phyloP scores from a whole-genome alignment of 2,329 filamentous ascomycete species.

The Fusarium oxysporum region DNA sequence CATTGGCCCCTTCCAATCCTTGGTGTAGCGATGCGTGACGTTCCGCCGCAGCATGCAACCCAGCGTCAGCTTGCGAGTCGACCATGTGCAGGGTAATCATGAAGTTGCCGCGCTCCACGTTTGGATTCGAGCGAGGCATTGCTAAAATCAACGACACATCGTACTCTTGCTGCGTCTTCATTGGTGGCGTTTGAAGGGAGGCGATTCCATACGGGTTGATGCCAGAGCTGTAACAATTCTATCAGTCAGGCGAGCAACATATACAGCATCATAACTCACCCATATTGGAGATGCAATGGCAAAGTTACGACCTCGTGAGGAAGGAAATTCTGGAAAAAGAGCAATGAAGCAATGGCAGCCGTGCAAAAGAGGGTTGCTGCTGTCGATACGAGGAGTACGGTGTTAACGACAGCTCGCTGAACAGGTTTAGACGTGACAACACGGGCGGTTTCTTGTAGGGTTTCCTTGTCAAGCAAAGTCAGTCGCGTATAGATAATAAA shows the following conservation, averaged over 20 bases:
- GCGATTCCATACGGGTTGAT: constrained; percentile 65
- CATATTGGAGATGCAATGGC: constrained; percentile 69
- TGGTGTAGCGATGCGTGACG: constrained; percentile 47
- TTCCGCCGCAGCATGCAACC: constrained; percentile 44
- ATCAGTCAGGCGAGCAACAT: constrained; percentile 19
- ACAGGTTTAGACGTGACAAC: constrained; percentile 62
- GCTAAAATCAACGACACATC: constrained; percentile 81
- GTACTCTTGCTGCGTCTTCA: constrained; percentile 82
- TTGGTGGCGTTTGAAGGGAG: constrained; percentile 58
- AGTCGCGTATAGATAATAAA: background rate
- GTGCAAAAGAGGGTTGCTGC: constrained; percentile 60
- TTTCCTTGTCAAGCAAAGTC: constrained; percentile 45
- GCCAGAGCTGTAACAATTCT: constrained; percentile 54
- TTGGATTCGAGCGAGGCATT: constrained; percentile 81
- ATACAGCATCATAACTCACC: constrained; percentile 55
- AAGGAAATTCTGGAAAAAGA: constrained; percentile 68
- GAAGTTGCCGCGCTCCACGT: constrained; percentile 87
- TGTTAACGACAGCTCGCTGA: constrained; percentile 62
- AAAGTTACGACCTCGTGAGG: constrained; percentile 65
- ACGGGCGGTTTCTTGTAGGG: constrained; percentile 51
- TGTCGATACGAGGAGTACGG: constrained; percentile 57
- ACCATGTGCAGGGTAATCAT: constrained; percentile 87
- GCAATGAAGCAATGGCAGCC: constrained; percentile 61
- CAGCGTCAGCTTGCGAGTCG: constrained; percentile 51
- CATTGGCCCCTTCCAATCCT: constrained; percentile 51